Conservation (phyloP, 495 filamentous ascomycete genomes). For the Geopyxis carbonaria region DNA sequence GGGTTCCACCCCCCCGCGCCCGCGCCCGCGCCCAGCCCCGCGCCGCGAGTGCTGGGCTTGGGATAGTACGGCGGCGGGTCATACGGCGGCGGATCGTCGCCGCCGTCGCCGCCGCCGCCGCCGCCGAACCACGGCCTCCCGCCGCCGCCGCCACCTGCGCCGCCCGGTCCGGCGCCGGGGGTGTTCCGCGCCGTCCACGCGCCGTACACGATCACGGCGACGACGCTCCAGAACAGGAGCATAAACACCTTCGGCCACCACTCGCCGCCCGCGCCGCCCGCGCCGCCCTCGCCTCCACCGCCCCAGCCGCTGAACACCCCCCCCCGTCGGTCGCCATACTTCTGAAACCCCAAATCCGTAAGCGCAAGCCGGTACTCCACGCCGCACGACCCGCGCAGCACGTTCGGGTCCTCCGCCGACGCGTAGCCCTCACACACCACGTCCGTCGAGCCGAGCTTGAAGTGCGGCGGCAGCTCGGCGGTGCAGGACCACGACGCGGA, state of each 20-base stretch:
- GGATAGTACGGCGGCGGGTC: slow-evolving; percentile 24
- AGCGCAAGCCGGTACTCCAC: slow-evolving; percentile 77
- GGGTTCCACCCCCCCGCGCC: slow-evolving; percentile 53
- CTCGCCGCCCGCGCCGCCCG: slow-evolving; percentile 5
- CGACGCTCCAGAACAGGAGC: slow-evolving; percentile 30
- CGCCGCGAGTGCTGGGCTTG: slow-evolving; percentile 14
- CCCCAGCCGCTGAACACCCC: slow-evolving; percentile 22
- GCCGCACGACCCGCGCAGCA: slow-evolving; percentile 52
- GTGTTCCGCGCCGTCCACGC: slow-evolving; percentile 23
- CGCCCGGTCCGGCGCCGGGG: background rate
- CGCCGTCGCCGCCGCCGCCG: slow-evolving; percentile 35
- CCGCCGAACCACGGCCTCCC: slow-evolving; percentile 27
- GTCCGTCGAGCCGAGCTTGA: slow-evolving; percentile 80
- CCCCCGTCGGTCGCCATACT: slow-evolving; percentile 40
- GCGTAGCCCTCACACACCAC: slow-evolving; percentile 87
- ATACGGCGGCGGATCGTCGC: slow-evolving; percentile 43
- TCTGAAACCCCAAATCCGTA: slow-evolving; percentile 62
- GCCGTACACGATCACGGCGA: slow-evolving; percentile 36
- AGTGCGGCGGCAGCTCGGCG: slow-evolving; percentile 58
- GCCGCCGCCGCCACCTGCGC: slow-evolving; percentile 7
- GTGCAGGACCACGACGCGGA: slow-evolving; percentile 70
- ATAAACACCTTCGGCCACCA: slow-evolving; percentile 17
- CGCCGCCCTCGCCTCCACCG: background rate
- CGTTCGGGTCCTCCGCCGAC: slow-evolving; percentile 54
- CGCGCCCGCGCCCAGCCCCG: slow-evolving; percentile 4